A percentile compares a stretch with the other conserved stretches of the same genome.
Evolutionary conservation across 2,329 filamentous ascomycete species (phyloP).

Genomic region (Fusarium succisae): DNA sequence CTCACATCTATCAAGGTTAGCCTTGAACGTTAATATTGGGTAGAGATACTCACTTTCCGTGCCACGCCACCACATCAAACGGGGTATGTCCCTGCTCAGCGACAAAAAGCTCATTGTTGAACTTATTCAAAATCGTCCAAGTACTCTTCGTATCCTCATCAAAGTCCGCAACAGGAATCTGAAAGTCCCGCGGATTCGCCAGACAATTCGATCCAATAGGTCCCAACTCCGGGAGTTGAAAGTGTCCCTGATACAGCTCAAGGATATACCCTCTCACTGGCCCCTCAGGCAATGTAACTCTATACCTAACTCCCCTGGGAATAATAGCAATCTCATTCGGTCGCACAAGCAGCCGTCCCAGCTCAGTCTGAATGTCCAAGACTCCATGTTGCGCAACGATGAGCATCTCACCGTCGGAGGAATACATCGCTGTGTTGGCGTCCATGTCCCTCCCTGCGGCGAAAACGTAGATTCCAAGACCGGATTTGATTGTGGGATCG

Average conservation of each 20-base stretch:
- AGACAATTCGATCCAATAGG: constrained; percentile 78
- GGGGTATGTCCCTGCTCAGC: constrained; percentile 72
- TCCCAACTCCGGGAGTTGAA: constrained; percentile 74
- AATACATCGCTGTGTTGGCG: constrained; percentile 78
- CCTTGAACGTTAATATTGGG: fast-evolving
- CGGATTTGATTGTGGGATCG: constrained; percentile 80
- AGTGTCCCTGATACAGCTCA: constrained; percentile 78
- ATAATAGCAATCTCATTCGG: constrained; percentile 81
- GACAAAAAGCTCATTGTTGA: constrained; percentile 70
- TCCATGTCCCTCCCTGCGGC: constrained; percentile 81
- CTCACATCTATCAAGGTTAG: constrained; percentile 28
- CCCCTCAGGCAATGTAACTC: constrained; percentile 68
- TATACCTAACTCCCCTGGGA: constrained; percentile 77
- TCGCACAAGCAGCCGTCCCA: constrained; percentile 77
- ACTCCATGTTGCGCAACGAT: constrained; percentile 79
- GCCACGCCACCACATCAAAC: constrained; percentile 84
- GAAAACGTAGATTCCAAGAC: constrained; percentile 84
- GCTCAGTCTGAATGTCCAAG: constrained; percentile 79
- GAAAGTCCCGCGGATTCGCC: constrained; percentile 79
- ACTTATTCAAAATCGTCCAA: constrained; percentile 68
- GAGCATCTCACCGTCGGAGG: constrained; percentile 81
- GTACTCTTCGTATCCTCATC: constrained; percentile 64
- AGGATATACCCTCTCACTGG: constrained; percentile 77
- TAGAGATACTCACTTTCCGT: constrained; percentile 73
- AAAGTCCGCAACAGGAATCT: constrained; percentile 74